Evolutionary conservation across 2,329 filamentous ascomycete genomes (phyloP).

Genomic region (Paecilomyces variotii): DNA sequence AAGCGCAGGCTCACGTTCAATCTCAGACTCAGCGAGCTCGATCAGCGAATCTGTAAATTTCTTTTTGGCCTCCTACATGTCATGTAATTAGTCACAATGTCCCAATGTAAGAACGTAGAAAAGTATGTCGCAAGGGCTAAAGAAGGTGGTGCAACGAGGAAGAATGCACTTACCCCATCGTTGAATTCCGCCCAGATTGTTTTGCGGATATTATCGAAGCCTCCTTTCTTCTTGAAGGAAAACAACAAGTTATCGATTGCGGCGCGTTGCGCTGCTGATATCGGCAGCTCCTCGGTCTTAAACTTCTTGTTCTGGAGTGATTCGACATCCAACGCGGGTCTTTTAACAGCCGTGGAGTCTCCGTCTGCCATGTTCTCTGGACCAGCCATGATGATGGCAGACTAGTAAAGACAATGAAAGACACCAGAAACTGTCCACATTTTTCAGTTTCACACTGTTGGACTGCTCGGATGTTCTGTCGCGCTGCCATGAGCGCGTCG

Average conservation of each 20-base stretch:
- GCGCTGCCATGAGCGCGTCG: background rate
- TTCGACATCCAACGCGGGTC: constrained; percentile 24
- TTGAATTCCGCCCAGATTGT: constrained; percentile 53
- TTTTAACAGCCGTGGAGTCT: constrained; percentile 19
- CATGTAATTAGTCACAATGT: background rate
- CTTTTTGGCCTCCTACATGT: constrained; percentile 43
- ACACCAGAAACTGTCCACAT: background rate
- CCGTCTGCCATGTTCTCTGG: constrained; percentile 23
- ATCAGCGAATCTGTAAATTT: constrained; percentile 46
- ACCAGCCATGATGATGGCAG: constrained; percentile 25
- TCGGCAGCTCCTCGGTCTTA: constrained; percentile 53
- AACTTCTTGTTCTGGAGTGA: constrained; percentile 40
- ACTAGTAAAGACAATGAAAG: constrained; percentile 5
- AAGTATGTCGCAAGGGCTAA: background rate
- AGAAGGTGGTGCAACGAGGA: background rate
- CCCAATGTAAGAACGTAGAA: background rate
- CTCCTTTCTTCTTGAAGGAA: constrained; percentile 59
- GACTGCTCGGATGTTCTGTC: constrained; percentile 1
- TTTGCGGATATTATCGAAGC: constrained; percentile 56
- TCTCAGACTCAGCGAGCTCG: constrained; percentile 51
- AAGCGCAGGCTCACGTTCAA: constrained; percentile 54
- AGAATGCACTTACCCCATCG: constrained; percentile 35
- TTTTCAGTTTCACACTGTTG: background rate
- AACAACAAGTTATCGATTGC: constrained; percentile 54
- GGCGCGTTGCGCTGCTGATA: constrained; percentile 49